A percentile compares a stretch with the other conserved stretches of the same genome.
These are phyloP conservation scores for Globisporangium radiosum DNA, from an alignment of 352 stramenopile genomes.

Conservation along the genomic window DNA sequence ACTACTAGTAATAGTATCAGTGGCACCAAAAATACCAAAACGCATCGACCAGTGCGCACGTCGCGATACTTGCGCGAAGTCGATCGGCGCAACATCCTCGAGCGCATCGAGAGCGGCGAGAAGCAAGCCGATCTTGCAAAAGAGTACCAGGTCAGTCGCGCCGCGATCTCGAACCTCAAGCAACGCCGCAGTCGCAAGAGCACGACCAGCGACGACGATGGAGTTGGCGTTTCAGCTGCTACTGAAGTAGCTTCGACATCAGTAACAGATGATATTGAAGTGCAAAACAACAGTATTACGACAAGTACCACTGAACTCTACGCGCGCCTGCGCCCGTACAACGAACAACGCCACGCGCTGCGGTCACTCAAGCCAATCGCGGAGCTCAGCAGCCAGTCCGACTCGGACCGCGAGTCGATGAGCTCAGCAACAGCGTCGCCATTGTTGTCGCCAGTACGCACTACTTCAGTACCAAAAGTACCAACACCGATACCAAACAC, in stretches of 20 bases:
- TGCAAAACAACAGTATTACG: no score
- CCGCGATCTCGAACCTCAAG: constrained; percentile 63
- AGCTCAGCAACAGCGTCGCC: background rate
- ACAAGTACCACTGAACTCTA: no score
- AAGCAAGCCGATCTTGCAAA: constrained; percentile 60
- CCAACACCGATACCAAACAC: no score
- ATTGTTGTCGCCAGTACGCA: background rate
- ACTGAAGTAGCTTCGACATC: no score
- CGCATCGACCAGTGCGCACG: background rate
- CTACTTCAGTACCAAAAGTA: no score
- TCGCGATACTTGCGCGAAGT: constrained; percentile 15
- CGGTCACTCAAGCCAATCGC: background rate
- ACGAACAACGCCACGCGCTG: background rate
- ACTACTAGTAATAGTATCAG: no score
- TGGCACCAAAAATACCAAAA: no score
- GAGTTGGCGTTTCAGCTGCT: no score
- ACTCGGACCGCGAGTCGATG: background rate
- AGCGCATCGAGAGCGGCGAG: constrained; percentile 45
- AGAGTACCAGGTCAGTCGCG: constrained; percentile 55
- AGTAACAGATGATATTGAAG: no score
- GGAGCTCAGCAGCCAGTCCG: background rate
- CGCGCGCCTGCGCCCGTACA: background rate
- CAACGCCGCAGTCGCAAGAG: constrained; percentile 38
- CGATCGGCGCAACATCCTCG: constrained; percentile 33
- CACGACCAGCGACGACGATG: background rate